These are phyloP conservation scores for Neurospora sp. DNA, from an alignment of 495 filamentous ascomycete genomes.

Conservation along the genomic window DNA sequence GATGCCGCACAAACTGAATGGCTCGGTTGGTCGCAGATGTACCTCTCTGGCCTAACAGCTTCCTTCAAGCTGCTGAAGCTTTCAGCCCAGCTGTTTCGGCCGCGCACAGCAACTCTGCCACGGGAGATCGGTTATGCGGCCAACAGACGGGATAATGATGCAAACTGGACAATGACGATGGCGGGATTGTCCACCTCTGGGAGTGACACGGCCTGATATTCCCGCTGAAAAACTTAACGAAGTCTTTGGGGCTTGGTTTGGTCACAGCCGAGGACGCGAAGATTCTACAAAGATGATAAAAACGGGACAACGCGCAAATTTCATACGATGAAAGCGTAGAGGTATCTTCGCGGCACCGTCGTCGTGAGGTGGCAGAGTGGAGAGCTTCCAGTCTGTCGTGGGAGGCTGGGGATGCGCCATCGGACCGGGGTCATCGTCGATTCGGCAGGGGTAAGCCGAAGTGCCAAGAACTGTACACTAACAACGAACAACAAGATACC, in stretches of 20 bases:
- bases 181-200: background rate
- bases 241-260: background rate
- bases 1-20: background rate
- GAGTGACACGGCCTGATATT: background rate
- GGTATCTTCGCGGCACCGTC: background rate
- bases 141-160: background rate
- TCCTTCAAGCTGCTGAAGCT: background rate
- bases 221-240: background rate
- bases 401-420: background rate
- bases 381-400: background rate
- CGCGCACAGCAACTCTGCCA: background rate
- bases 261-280: background rate
- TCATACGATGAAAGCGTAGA: background rate
- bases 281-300: background rate
- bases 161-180: background rate
- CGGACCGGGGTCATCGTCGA: background rate
- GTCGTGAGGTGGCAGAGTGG: background rate
- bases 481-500: background rate
- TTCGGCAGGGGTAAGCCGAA: background rate
- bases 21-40: background rate
- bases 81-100: background rate
- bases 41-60: background rate
- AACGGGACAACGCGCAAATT: background rate
- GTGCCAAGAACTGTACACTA: background rate
- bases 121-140: background rate